phyloP scores from a whole-genome alignment of 768 basidiomycete species.

The Phaeotremella fagi region DNA sequence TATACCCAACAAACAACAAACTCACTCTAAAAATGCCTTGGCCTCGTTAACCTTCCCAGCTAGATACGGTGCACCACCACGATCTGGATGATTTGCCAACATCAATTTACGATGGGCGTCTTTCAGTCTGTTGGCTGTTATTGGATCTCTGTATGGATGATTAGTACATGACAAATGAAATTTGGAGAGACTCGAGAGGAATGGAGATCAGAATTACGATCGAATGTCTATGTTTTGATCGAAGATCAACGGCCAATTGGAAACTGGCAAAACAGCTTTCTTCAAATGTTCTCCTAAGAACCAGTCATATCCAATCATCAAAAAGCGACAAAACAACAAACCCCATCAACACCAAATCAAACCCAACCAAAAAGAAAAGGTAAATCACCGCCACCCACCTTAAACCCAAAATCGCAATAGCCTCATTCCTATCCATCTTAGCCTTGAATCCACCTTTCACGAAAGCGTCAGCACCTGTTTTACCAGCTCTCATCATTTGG shows the following conservation, averaged over 20 bases:
- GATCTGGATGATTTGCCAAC: constrained; percentile 97
- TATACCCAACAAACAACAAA: background rate
- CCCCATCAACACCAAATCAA: background rate
- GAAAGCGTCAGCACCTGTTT: constrained; percentile 69
- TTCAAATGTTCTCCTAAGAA: no score
- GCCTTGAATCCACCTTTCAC: constrained; percentile 87
- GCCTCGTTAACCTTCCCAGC: constrained; percentile 99
- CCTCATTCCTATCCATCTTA: constrained; percentile 96
- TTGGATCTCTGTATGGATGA: constrained; percentile 62
- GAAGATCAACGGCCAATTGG: no score
- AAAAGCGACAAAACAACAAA: no score
- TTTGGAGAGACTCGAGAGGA: no score
- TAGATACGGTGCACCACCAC: constrained; percentile 95
- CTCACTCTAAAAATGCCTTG: constrained; percentile 74
- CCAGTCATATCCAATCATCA: no score
- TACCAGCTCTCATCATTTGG: constrained; percentile 28
- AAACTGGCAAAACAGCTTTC: no score
- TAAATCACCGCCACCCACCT: constrained; percentile 59
- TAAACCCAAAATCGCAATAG: constrained; percentile 81
- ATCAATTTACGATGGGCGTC: constrained; percentile 96
- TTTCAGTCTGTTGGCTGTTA: constrained; percentile 72
- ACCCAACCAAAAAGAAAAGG: background rate
- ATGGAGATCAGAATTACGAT: no score
- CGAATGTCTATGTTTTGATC: no score
- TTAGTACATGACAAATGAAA: background rate